Conservation (phyloP, 1,284 basidiomycete genomes). For the Microbotryum saponariae region DNA sequence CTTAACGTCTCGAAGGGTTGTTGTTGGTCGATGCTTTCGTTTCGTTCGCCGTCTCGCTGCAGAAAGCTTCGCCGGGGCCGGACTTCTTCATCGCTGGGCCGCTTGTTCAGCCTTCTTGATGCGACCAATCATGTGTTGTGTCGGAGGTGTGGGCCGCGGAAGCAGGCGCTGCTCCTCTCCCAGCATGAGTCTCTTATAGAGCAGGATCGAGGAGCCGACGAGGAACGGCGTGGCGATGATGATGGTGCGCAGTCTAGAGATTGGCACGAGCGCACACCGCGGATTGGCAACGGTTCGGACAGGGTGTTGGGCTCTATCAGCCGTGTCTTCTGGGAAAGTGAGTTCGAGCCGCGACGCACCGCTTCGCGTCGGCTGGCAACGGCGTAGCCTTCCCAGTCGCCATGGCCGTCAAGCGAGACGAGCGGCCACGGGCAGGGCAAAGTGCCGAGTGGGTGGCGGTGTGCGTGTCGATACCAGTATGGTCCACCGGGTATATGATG, state of each 20-base stretch:
- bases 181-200: slow-evolving; percentile 30
- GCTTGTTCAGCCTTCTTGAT: neutral
- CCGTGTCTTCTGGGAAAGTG: no score
- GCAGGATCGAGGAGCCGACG: slow-evolving; percentile 21
- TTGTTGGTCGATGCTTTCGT: neutral
- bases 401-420: no score
- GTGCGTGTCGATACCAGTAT: no score
- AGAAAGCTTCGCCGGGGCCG: neutral
- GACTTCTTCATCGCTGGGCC: neutral
- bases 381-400: no score
- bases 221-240: slow-evolving; percentile 30
- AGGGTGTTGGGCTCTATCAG: neutral
- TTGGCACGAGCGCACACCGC: neutral
- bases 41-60: neutral
- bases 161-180: slow-evolving; percentile 26
- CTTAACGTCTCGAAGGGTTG: neutral
- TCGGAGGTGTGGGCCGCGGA: slow-evolving; percentile 7
- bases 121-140: neutral
- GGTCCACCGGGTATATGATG: no score
- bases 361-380: no score
- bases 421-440: no score
- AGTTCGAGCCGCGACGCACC: no score
- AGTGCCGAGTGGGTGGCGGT: no score
- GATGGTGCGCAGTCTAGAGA: slow-evolving; percentile 25
- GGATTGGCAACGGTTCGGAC: neutral